Evolutionary conservation across 1,284 basidiomycete species (phyloP), one percentile per base, ranked within the genome.

Genomic region (Athelia psychrophila): DNA sequence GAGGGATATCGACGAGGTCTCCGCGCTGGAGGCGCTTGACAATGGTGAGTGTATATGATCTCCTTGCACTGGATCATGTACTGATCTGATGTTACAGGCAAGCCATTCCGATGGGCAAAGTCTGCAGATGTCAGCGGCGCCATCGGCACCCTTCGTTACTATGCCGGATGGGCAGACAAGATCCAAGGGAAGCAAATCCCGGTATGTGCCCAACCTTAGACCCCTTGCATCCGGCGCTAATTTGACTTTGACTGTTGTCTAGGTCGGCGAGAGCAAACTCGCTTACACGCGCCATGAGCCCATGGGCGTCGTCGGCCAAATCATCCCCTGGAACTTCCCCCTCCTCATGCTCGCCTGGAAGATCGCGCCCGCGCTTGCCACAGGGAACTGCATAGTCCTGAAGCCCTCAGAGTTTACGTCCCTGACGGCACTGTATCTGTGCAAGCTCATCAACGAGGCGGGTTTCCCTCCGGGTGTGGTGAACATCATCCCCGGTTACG

Each of bases 331-430:
- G 78, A 80, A 85, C 69, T 86, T 85, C 69, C 84, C 84, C 57
- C 66, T 91, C 42, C 72, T 85, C 56, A 88, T 93, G 86, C 68
- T 89, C 62, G 58, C 84, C 32, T 93, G 90, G 91, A 93, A 94
- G 74, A 67, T 95, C 57, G 90, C 81, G 4, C 91, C 91, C 12
- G 91, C 93, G 15, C 80, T 95, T 49, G 93, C 93, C 3, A 84
- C 85, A 1, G 94, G 94, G 54, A 93, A 92, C 77, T 72, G 81
- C 24, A 77, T 96, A 62, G 78, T 96, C 57, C 71, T 95, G 61
- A 95, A 97, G 77, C 88, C 94, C 6, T 93, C 91, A 22, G 94
- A 97, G 71, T 84, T 93, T 64, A 96, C 94, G 2, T 93, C 94
- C 18, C 79, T 97, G 46, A 88, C 89, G 18, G 89, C 91, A 30